phyloP scores from a whole-genome alignment of 768 basidiomycete species.

The Boletus sp. region DNA sequence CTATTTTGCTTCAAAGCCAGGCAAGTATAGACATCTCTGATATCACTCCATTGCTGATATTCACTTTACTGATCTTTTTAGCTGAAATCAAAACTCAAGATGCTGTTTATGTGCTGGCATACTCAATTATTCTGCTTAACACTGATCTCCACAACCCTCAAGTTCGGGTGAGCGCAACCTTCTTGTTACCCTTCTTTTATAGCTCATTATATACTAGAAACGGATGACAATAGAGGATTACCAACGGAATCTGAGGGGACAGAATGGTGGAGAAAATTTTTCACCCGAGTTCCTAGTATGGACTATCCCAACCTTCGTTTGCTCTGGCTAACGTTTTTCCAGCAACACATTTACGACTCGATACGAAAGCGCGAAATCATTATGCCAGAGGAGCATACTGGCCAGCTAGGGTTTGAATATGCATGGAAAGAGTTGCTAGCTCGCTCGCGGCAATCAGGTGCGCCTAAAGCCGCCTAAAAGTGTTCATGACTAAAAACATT shows the following conservation, averaged over 20 bases:
- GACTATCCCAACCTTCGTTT: neutral
- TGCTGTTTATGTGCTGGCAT: constrained; percentile 90
- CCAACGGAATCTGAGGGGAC: constrained; percentile 84
- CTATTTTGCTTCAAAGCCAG: constrained; percentile 83
- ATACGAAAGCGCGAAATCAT: constrained; percentile 93
- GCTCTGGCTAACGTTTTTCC: constrained; percentile 10
- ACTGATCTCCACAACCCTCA: constrained; percentile 97
- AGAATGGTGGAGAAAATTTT: constrained; percentile 84
- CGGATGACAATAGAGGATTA: constrained; percentile 97
- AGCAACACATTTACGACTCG: constrained; percentile 91
- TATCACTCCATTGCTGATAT: neutral
- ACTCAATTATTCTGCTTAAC: constrained; percentile 97
- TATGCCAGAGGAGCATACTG: constrained; percentile 96
- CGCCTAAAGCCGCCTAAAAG: constrained; percentile 17
- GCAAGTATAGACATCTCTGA: constrained; percentile 34
- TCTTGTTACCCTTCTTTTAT: neutral
- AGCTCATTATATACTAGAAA: constrained; percentile 53
- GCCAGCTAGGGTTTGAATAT: constrained; percentile 95
- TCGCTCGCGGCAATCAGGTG: constrained; percentile 78
- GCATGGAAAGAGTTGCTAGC: constrained; percentile 95
- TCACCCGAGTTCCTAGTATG: constrained; percentile 80
- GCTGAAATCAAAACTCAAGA: constrained; percentile 90
- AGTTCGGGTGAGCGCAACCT: constrained; percentile 57
- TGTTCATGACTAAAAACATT: constrained; percentile 36
- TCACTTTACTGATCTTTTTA: constrained; percentile 24